Percentiles rank a stretch among this genome's conserved stretches.
phyloP scores from a whole-genome alignment of 2,329 filamentous ascomycete genomes.

The Aureobasidium melanogenum region DNA sequence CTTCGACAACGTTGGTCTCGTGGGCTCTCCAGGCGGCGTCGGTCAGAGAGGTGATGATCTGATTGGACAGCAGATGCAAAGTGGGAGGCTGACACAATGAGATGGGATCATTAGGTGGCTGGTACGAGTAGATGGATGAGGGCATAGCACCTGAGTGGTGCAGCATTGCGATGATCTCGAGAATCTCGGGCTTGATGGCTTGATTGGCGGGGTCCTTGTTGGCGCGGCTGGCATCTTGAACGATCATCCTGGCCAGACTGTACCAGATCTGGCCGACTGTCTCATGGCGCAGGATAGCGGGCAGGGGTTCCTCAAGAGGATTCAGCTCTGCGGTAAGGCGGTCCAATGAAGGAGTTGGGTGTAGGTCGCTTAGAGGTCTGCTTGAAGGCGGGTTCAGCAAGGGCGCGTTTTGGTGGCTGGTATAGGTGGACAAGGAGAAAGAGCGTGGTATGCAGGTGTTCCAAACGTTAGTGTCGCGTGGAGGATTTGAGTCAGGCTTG shows the following conservation, averaged over 20 bases:
- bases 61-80: constrained; percentile 38
- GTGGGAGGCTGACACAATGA: constrained; percentile 39
- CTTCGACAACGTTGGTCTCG: constrained; percentile 26
- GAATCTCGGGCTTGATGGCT: constrained; percentile 33
- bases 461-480: not conserved
- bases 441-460: not conserved
- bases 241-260: constrained; percentile 37
- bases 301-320: not conserved
- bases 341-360: constrained; percentile 12
- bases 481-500: not conserved
- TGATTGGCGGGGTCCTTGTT: constrained; percentile 14
- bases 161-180: constrained; percentile 40
- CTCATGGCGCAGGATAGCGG: constrained; percentile 19
- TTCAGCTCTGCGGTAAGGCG: constrained; percentile 17
- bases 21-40: constrained; percentile 43
- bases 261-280: constrained; percentile 39
- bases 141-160: constrained; percentile 41
- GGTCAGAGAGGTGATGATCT: constrained; percentile 40
- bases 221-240: constrained; percentile 23
- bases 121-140: constrained; percentile 35
- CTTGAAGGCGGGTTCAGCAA: not conserved
- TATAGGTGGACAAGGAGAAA: not conserved
- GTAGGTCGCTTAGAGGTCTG: not conserved
- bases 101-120: constrained; percentile 25
- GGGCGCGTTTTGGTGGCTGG: not conserved